Evolutionary conservation across 345 rosid genomes (phyloP), one percentile per base, ranked within the genome.

Genomic region (Cardamine occulta): DNA sequence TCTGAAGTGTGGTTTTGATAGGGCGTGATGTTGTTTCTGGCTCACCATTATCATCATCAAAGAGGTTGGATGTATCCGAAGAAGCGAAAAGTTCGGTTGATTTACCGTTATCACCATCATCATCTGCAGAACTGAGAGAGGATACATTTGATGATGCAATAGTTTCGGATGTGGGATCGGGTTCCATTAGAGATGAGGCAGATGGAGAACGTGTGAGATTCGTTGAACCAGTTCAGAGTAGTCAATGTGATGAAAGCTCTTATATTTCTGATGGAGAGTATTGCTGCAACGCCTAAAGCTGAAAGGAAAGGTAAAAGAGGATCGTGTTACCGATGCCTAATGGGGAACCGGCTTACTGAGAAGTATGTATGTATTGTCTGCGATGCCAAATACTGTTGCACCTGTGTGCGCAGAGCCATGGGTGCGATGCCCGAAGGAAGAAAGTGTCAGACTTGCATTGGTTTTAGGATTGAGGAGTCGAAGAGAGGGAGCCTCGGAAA

Each of bases 361-460:
- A 95, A 90, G 79, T 97, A 89, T 80, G 75, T 76, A 12, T 95
- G 99, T 79, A 82, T 95, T 73, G 99, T 92, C 44, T 95, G 99
- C 26, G 80, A 80, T 55, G 91, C 99, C 52, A 95, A 86, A 75
- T 95, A 85, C 73, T 95, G 99, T 73, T 23, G 0, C 14, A 76
- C 69, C 65, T 95, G 97, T 73, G 88, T 90, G 73, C 42, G 90
- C 59, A 85, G 91, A 82, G 89, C 91, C 56, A 95, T 90, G 93
- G 97, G 97, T 37, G 84, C 93, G 9, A 87, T 89, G 91, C 96
- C 93, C 17, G 97, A 95, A 79, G 99, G 97, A 65, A 87, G 97
- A 84, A 95, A 92, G 82, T 92, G 97, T 51, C 59, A 80, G 49
- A 23, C 74, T 62, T 95, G 99, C 81, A 87, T 88, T 66, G 96